phyloP scores from a whole-genome alignment of 1,284 basidiomycete genomes.

The Boletus albobrunnescens region DNA sequence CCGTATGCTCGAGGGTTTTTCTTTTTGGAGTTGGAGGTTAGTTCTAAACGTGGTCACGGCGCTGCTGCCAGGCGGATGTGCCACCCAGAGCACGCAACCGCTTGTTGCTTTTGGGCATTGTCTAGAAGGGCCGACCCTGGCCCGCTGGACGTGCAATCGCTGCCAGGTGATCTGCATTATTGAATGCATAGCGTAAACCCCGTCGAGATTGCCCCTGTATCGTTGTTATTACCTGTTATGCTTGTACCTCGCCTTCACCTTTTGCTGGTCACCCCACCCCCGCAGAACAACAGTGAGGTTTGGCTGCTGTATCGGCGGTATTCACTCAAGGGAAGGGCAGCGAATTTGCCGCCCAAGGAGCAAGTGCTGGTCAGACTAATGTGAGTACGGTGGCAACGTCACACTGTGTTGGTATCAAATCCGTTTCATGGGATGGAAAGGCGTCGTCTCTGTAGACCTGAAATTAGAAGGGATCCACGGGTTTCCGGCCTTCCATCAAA shows the following conservation, averaged over 20 bases:
- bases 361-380: conserved; percentile 58
- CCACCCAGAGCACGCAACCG: no score
- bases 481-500: conserved; percentile 67
- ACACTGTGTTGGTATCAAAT: conserved; percentile 53
- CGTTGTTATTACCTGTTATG: conserved; percentile 48
- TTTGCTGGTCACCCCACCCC: conserved; percentile 65
- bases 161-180: no score
- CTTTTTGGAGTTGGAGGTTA: not conserved
- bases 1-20: not conserved
- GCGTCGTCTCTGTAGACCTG: conserved; percentile 64
- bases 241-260: conserved; percentile 53
- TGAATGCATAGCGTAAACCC: no score
- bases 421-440: conserved; percentile 73
- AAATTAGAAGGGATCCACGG: conserved; percentile 50
- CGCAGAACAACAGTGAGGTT: conserved; percentile 54
- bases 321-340: conserved; percentile 71
- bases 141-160: no score
- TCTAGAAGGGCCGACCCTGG: no score
- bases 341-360: conserved; percentile 58
- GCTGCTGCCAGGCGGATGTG: no score
- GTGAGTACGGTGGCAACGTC: conserved; percentile 34
- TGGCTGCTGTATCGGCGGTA: conserved; percentile 59
- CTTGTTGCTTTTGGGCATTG: no score
- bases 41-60: not conserved
- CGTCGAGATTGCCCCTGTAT: conserved; percentile 64